A percentile compares a stretch with the other conserved stretches of the same genome.
Conservation (phyloP, 208 protist genomes). For the Spongospora subterranea region DNA sequence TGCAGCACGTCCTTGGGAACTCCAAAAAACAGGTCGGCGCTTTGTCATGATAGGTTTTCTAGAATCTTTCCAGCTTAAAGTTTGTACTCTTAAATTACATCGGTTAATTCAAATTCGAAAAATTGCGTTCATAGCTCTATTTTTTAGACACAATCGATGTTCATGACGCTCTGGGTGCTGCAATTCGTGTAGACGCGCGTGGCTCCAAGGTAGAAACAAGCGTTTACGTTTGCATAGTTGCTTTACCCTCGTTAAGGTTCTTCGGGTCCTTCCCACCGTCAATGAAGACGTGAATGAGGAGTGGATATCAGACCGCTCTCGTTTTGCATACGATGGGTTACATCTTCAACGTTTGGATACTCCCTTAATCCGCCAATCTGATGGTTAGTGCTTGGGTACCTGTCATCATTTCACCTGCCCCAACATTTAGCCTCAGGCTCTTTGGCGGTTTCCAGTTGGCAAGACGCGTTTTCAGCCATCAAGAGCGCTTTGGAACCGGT, state of each 20-base stretch:
- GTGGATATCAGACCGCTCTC: conserved; percentile 74
- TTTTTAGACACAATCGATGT: conserved; percentile 73
- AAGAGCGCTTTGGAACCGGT: not conserved
- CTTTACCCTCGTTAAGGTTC: too few relatives aligned
- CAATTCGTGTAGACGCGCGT: conserved; percentile 72
- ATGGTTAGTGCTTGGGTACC: not conserved
- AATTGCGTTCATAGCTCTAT: conserved; percentile 66
- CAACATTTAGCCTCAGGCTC: not conserved
- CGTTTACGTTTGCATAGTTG: too few relatives aligned
- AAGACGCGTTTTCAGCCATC: conserved; percentile 21
- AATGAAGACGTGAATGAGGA: conserved; percentile 78
- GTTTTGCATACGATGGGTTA: conserved; percentile 74
- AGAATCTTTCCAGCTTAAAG: not conserved
- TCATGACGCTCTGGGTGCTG: conserved; percentile 70
- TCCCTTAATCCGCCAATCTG: conserved; percentile 58
- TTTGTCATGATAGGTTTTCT: not conserved
- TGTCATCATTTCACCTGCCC: not conserved
- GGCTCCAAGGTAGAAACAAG: not conserved
- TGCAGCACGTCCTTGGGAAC: conserved; percentile 63
- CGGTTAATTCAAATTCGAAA: conserved; percentile 34
- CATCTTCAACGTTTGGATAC: conserved; percentile 72
- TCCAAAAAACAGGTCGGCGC: conserved; percentile 25
- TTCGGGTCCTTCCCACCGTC: conserved; percentile 72
- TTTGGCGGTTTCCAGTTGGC: not conserved
- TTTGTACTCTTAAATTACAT: not conserved